Evolutionary conservation across 1,284 basidiomycete species (phyloP), one percentile per base, ranked within the genome.

Genomic region (Inonotus obliquus): DNA sequence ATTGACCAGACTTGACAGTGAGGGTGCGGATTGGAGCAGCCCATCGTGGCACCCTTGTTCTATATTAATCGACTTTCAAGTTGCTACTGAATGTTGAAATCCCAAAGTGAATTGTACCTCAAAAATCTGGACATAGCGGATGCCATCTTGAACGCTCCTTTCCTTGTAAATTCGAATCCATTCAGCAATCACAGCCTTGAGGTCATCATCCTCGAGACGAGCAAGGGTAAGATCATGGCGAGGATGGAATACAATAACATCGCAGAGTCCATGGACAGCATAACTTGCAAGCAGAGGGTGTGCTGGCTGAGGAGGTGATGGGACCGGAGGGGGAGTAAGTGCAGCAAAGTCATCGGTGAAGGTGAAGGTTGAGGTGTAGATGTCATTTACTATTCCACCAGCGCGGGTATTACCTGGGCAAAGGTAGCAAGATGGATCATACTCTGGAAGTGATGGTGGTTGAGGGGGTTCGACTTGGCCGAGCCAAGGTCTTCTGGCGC

Each of bases 21-120:
- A 0, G 96, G 94, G 70, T 98, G 96, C 21, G 95, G 94, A 69
- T 97, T 98, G 10, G 91, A 94, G 70, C 94, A 96, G 7, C 96
- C 96, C 96, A 98, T 97, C 77, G 95, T 94, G 1, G 87, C 77
- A 5, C 95, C 96, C 74, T 96, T 96, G 76, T 97, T 98, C 89
- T 97, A 65, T 21, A 29, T 47, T 4, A 49, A n/a, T 25, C 14
- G 41, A n/a, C 19, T 17, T 14, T 23, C 19, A 54, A 45, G 61
- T 19, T 62, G 55, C 14, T 35, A n/a, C 49, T 48, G n/a, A 41
- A 29, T 6, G 19, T 14, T 21, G 3, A 44, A 44, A 2, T 9
- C n/a, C 14, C 6, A 21, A 19, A 48, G 10, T 37, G 14, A 6
- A 21, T 11, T n/a, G 45, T 74, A 88, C 91, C 85, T 94, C 92